Evolutionary conservation across 805 yeast species (phyloP), one percentile per base, ranked within the genome.

Genomic region (Schwanniomyces yamadae): DNA sequence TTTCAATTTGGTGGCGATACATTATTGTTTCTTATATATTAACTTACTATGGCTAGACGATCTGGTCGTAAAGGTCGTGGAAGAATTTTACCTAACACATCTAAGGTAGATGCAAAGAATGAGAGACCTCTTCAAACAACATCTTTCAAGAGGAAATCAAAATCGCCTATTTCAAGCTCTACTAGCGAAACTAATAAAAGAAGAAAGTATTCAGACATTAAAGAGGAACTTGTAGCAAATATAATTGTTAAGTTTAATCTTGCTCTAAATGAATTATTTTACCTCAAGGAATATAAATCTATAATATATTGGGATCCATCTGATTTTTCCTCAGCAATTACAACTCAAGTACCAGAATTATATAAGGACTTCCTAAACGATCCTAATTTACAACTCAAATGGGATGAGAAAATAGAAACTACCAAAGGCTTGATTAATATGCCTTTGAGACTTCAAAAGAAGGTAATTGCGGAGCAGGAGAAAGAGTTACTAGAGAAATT

Each of bases 261-360:
- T 4, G 54, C 75, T 17, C 63, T 77, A 0, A 77, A 78, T 42
- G 89, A 84, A 50, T 58, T 83, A 13, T 82, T 77, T 47, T 87
- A 83, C 50, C 57, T 84, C 18, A 61, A 69, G 38, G 77, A 80
- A 45, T 83, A 73, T 51, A 76, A 78, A 14, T 78, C 86, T 0
- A 53, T 82, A 28, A 75, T 71, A 0, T 77, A 75, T 13, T 84
- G 80, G 74, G 74, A 81, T 44, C 89, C 89, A 0, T 9, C 54
- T 34, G 76, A 61, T 34, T 61, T 61, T 42, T 58, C 62, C 4
- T 40, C 27, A 12, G 41, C 45, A 1, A 31, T 43, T 7, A 36
- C 35, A 13, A 20, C 49, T 9, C 63, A 57, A 12, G 43, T 59
- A 22, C 65, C 69, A 4, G 70, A 59, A 32, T 46, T 57, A 12